Percentiles rank a stretch among this genome's conserved stretches.
These are phyloP conservation scores for Melastoma candidum DNA, from an alignment of 441 rosid species.

Conservation along the genomic window DNA sequence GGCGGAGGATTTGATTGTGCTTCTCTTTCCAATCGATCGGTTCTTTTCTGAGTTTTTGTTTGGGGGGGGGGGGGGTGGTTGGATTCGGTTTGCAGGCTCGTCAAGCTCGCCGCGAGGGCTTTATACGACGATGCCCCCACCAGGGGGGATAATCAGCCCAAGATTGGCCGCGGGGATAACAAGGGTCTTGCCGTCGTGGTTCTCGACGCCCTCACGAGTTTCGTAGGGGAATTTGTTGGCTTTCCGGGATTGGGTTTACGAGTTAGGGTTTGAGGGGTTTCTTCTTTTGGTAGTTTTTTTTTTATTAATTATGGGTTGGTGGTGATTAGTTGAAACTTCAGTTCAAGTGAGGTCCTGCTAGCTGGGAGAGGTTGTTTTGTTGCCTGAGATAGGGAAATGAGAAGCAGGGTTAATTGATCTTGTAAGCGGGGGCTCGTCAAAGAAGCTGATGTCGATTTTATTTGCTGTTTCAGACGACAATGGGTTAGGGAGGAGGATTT, in stretches of 20 bases:
- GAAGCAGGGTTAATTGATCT: neutral
- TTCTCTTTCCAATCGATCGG: no score
- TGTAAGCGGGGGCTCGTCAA: neutral
- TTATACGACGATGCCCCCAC: conserved; percentile 69
- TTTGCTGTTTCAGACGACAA: conserved; percentile 42
- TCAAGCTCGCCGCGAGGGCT: conserved; percentile 67
- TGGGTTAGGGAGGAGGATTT: conserved; percentile 98
- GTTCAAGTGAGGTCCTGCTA: neutral
- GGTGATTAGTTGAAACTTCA: neutral
- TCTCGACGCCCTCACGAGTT: conserved; percentile 84
- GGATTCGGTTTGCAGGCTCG: conserved; percentile 35
- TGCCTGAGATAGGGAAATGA: no score
- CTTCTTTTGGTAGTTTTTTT: no score
- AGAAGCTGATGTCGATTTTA: neutral
- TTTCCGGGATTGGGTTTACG: neutral
- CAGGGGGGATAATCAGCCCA: conserved; percentile 72
- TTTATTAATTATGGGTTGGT: neutral
- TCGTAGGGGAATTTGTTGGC: neutral
- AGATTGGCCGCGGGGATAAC: conserved; percentile 59
- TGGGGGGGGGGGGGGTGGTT: neutral
- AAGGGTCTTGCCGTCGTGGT: conserved; percentile 85
- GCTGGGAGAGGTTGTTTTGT: no score
- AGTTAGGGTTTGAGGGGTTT: no score
- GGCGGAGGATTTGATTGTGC: no score
- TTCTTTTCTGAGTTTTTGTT: no score